Conservation (phyloP, 2,329 filamentous ascomycete species). For the Colletotrichum cuscutae region DNA sequence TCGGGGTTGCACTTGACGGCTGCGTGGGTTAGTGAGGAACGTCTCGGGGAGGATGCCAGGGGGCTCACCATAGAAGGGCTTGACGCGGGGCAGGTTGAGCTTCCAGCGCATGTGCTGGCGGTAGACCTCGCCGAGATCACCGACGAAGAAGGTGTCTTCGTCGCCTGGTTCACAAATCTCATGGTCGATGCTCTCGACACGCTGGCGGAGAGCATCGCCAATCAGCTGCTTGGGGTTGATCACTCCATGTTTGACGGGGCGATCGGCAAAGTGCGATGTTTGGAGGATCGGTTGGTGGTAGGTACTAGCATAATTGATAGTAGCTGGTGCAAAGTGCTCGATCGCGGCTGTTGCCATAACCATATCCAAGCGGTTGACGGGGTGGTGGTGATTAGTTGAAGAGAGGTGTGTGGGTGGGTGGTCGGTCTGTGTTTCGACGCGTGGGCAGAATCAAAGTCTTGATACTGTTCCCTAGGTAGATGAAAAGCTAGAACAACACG, state of each 20-base stretch:
- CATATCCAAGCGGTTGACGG: conserved; percentile 60
- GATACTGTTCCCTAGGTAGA: conserved; percentile 11
- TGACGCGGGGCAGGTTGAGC: conserved; percentile 89
- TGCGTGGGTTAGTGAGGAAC: conserved; percentile 45
- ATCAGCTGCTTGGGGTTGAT: conserved; percentile 81
- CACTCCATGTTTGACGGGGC: conserved; percentile 51
- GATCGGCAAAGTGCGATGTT: conserved; percentile 51
- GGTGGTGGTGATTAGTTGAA: conserved; percentile 35
- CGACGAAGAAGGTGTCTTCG: conserved; percentile 98
- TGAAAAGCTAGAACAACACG: conserved; percentile 41
- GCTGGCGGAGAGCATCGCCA: conserved; percentile 85
- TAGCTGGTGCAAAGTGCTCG: conserved; percentile 60
- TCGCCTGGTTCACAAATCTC: conserved; percentile 91
- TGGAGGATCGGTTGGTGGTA: conserved; percentile 59
- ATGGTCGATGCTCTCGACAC: conserved; percentile 84
- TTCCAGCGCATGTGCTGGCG: conserved; percentile 99
- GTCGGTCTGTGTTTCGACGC: conserved; percentile 25
- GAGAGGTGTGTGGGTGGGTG: conserved; percentile 28
- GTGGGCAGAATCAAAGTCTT: conserved; percentile 29
- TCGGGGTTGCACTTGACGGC: conserved; percentile 99
- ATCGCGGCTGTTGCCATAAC: conserved; percentile 72
- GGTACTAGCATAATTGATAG: conserved; percentile 56
- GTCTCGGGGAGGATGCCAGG: no score
- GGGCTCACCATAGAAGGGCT: conserved; percentile 89
- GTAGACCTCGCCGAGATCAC: conserved; percentile 97